phyloP scores from a whole-genome alignment of 139 green algal genomes.

The Chlamydomonas incerta region DNA sequence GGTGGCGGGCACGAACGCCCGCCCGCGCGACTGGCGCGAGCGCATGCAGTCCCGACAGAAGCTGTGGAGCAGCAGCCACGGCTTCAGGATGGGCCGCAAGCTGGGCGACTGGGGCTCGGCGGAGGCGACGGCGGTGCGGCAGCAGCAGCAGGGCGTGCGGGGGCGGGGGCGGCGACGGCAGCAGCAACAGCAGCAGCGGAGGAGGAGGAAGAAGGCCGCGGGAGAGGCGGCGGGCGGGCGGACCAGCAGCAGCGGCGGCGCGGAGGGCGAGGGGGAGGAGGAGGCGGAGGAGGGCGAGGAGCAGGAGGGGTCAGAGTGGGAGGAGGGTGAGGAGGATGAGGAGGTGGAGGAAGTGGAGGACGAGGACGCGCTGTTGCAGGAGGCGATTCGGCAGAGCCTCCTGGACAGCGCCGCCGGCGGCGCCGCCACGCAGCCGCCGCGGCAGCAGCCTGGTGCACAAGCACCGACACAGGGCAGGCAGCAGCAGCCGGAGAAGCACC shows the following conservation, averaged over 20 bases:
- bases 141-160: background rate
- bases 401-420: conserved; percentile 1
- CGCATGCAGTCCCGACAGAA: conserved; percentile 75
- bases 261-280: background rate
- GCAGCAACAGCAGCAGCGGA: background rate
- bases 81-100: conserved; percentile 90
- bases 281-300: background rate
- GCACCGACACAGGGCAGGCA: conserved; percentile 7
- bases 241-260: background rate
- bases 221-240: too few species aligned
- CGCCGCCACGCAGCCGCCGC: background rate
- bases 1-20: conserved; percentile 3
- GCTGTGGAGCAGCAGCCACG: conserved; percentile 86
- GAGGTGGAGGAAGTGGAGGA: background rate
- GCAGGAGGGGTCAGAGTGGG: background rate
- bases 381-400: conserved; percentile 76
- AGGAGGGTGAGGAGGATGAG: background rate
- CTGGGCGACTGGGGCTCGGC: conserved; percentile 82
- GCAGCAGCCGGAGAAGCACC: background rate
- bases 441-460: too few species aligned
- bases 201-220: conserved; percentile 38
- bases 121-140: background rate
- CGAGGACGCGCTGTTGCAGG: conserved; percentile 77
- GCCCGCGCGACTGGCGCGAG: conserved; percentile 71
- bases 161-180: background rate